Base-by-base conservation (phyloP, 75 land plant species). In the Cryptomeria japonica region DNA sequence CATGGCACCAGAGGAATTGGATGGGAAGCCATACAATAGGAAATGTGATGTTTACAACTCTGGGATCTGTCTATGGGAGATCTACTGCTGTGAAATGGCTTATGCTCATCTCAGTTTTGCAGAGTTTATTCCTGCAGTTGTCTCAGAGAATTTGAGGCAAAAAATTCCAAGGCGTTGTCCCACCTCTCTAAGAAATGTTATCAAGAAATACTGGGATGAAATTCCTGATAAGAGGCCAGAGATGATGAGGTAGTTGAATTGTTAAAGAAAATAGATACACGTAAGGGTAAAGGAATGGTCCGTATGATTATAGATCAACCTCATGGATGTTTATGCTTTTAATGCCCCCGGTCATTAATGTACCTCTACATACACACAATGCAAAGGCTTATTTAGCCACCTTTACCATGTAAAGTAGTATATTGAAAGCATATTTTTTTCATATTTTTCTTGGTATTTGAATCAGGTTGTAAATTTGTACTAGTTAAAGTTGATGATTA, bases 21-120 rank as follows among this genome's bases (percentile, higher is more conserved):
- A 96, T 91, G 99, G 99, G 80, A 96, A 92, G 73, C 97, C 98
- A 34, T 98, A 98, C 89, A 95, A 98, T 80, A 90, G 97, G 80
- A 98, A 98, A 88, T 98, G 99, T 83, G 99, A 98, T 85, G 99
- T 98, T 15, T 98, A 98, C 89, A 98, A 97, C 85, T 98, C 96
- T 89, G 99, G 99, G 14, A 95, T 98, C 64, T 98, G 99, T 53
- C 87, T 98, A 31, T 98, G 99, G 99, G 99, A 98, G 87, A 94
- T 94, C 41, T 98, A 96, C 90, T 96, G 98, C 91, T 96, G 98
- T 88, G 98, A 96, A 89, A 96, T 96, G 98, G 98, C 99, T 70
- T 98, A 94, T 92, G 90, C 95, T 79, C 94, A 94, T 85, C 93
- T 95, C 36, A 97, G 96, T 87, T 96, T 96, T 91, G 93, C 97